Evolutionary conservation across 768 basidiomycete genomes (phyloP).

Genomic region (Sarcomyxa edulis): DNA sequence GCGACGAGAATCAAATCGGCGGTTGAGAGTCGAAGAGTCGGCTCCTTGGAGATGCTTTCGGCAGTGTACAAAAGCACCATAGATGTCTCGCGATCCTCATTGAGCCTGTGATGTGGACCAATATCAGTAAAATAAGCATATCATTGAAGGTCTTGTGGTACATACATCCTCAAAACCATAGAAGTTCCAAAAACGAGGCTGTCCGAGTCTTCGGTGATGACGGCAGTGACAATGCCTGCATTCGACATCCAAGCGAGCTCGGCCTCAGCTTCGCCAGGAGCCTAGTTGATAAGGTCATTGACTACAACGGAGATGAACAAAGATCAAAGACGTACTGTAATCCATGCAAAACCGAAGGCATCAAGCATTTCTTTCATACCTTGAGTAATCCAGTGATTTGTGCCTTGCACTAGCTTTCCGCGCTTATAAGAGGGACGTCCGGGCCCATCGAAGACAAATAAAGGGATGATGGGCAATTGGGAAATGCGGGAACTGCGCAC

Average conservation of each 20-base stretch:
- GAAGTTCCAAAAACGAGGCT: constrained; percentile 41
- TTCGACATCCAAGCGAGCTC: constrained; percentile 42
- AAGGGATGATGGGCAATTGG: constrained; percentile 26
- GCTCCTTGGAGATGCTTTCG: constrained; percentile 14
- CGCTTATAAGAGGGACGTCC: constrained; percentile 35
- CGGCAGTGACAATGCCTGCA: constrained; percentile 36
- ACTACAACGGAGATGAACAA: neutral
- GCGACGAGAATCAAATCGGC: neutral
- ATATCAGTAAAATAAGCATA: constrained; percentile 24
- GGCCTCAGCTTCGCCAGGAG: constrained; percentile 53
- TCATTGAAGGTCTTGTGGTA: constrained; percentile 1
- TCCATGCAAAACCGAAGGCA: constrained; percentile 34
- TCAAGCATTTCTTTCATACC: constrained; percentile 25
- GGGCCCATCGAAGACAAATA: constrained; percentile 49
- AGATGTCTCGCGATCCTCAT: constrained; percentile 9
- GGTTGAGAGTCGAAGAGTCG: neutral
- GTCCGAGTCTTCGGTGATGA: constrained; percentile 47
- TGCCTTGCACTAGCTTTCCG: constrained; percentile 20
- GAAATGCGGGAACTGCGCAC: constrained; percentile 32
- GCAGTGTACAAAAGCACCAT: neutral
- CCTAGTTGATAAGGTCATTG: constrained; percentile 16
- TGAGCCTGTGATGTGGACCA: constrained; percentile 10
- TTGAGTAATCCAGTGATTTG: constrained; percentile 19
- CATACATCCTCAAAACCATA: constrained; percentile 34
- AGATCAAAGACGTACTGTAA: constrained; percentile 11